These are phyloP conservation scores for Colletotrichum plurivorum DNA, from an alignment of 2,329 filamentous ascomycete genomes.

Conservation along the genomic window DNA sequence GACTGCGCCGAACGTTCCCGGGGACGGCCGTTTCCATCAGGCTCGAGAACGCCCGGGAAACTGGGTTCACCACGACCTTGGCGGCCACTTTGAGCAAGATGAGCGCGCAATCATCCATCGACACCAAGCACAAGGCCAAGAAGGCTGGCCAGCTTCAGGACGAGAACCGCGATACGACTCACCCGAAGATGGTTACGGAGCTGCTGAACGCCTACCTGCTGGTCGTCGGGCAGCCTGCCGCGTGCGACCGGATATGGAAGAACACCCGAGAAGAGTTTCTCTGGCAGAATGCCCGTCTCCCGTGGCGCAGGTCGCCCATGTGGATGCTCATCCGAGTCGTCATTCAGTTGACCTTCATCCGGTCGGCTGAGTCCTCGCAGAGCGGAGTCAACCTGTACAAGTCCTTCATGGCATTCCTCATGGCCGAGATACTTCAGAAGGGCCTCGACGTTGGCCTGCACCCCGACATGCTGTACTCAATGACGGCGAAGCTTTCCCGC, in stretches of 20 bases:
- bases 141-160: slow-evolving; percentile 54
- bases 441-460: slow-evolving; percentile 39
- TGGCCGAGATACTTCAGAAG: slow-evolving; percentile 52
- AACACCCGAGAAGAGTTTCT: slow-evolving; percentile 68
- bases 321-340: slow-evolving; percentile 70
- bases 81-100: slow-evolving; percentile 46
- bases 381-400: slow-evolving; percentile 58
- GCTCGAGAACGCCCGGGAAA: slow-evolving; percentile 22
- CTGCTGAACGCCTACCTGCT: slow-evolving; percentile 57
- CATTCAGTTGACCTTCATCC: slow-evolving; percentile 54
- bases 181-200: slow-evolving; percentile 67
- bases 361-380: slow-evolving; percentile 16
- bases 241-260: slow-evolving; percentile 58
- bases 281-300: slow-evolving; percentile 50
- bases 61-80: slow-evolving; percentile 43
- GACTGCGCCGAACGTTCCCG: slow-evolving; percentile 49
- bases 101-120: slow-evolving; percentile 45
- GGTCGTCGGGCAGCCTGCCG: slow-evolving; percentile 50
- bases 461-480: slow-evolving; percentile 52
- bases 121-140: slow-evolving; percentile 40
- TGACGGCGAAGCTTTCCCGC: slow-evolving; percentile 60
- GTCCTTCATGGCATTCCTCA: slow-evolving; percentile 62
- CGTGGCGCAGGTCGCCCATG: slow-evolving; percentile 66
- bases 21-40: slow-evolving; percentile 43
- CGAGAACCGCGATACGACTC: slow-evolving; percentile 63